A percentile compares a stretch with the other conserved stretches of the same genome.
phyloP scores from a whole-genome alignment of 345 rosid species.

The Diplotaxis tenuifolia region DNA sequence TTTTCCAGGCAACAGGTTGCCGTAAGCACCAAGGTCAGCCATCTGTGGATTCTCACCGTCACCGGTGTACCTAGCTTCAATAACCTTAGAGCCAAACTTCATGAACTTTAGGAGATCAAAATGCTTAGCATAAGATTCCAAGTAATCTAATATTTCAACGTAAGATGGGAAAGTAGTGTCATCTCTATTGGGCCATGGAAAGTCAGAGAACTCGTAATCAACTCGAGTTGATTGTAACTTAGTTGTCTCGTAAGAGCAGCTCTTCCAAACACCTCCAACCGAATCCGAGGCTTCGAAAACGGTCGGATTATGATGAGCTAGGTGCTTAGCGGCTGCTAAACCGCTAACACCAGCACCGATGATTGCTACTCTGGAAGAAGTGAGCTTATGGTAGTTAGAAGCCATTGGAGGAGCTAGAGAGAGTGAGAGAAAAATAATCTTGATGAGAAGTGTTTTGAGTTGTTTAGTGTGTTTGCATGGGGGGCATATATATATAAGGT shows the following conservation, averaged over 20 bases:
- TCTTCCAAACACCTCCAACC: conserved; percentile 86
- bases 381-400: background rate
- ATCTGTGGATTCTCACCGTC: conserved; percentile 26
- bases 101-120: conserved; percentile 63
- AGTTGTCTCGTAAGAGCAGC: conserved; percentile 71
- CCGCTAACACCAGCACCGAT: conserved; percentile 94
- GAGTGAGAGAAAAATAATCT: background rate
- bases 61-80: conserved; percentile 56
- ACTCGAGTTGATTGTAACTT: conserved; percentile 71
- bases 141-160: conserved; percentile 67
- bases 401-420: conserved; percentile 12
- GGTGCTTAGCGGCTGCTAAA: conserved; percentile 73
- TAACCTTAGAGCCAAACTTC: conserved; percentile 68
- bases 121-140: conserved; percentile 65
- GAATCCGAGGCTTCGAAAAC: conserved; percentile 77
- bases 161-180: conserved; percentile 64
- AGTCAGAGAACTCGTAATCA: conserved; percentile 81
- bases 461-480: conserved; percentile 29
- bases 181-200: conserved; percentile 76
- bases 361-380: conserved; percentile 59
- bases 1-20: conserved; percentile 50
- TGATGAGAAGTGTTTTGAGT: conserved; percentile 31
- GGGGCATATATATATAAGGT: conserved; percentile 1
- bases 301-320: conserved; percentile 56
- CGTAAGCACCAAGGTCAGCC: conserved; percentile 33